Evolutionary conservation across 2,329 filamentous ascomycete species (phyloP).

Genomic region (Stachybotrys chartarum): DNA sequence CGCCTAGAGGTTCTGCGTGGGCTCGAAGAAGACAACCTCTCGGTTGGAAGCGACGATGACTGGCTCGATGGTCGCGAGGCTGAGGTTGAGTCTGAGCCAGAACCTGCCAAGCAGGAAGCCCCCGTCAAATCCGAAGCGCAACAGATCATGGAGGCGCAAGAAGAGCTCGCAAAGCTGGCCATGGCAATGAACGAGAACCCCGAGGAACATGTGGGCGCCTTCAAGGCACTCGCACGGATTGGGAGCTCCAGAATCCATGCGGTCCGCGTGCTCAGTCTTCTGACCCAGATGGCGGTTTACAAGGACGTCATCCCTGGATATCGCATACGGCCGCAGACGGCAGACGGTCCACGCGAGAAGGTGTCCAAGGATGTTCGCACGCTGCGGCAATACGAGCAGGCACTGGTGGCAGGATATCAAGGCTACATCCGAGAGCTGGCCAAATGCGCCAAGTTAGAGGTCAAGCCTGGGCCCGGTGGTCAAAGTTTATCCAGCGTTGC

Average conservation of each 20-base stretch:
- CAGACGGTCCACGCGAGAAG: constrained; percentile 69
- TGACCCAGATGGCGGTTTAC: constrained; percentile 83
- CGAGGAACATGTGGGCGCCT: constrained; percentile 76
- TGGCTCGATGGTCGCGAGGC: constrained; percentile 58
- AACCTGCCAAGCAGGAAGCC: constrained; percentile 40
- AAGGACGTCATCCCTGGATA: constrained; percentile 97
- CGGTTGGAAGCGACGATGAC: constrained; percentile 49
- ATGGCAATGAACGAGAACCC: constrained; percentile 81
- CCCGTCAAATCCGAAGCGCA: constrained; percentile 66
- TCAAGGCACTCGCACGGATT: constrained; percentile 72
- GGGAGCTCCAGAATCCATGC: constrained; percentile 61
- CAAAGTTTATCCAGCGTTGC: constrained; percentile 63
- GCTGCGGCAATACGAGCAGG: constrained; percentile 78
- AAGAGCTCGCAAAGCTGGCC: constrained; percentile 82
- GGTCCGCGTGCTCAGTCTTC: constrained; percentile 79
- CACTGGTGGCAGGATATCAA: constrained; percentile 79
- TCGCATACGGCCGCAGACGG: constrained; percentile 74
- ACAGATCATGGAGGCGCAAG: constrained; percentile 81
- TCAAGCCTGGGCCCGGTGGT: constrained; percentile 27
- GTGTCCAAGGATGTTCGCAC: constrained; percentile 87
- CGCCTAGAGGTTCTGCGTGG: constrained; percentile 53
- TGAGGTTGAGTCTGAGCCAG: constrained; percentile 37
- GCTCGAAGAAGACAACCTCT: constrained; percentile 52
- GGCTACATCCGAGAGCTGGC: constrained; percentile 72
- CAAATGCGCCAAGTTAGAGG: constrained; percentile 54